Base-by-base conservation (phyloP, 1,284 basidiomycete species). In the Ceratorhiza oryzae-sativae region DNA sequence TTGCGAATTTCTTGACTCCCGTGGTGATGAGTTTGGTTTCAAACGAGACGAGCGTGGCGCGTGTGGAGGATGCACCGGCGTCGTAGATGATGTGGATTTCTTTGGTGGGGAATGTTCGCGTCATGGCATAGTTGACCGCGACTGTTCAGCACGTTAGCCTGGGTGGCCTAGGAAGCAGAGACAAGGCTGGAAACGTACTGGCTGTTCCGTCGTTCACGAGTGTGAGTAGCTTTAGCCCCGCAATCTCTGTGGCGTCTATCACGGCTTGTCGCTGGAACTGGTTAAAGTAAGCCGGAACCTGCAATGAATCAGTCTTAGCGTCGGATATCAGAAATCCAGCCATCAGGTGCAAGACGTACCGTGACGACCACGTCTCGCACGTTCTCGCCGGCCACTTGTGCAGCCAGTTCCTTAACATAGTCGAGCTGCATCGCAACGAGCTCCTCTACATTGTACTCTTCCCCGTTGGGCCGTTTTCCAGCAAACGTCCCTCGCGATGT, bases 61-160 rank as follows among this genome's bases (percentile, higher is more conserved):
- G 88, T 34, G 94, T 92, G 0, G 93, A 87, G 2, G 93, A 90
- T 1, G 95, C 93, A 42, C 97, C 97, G 0, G 94, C 92, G 78
- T 99, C 97, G 81, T 93, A 98, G 75, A 99, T 91, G 76, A 99
- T 82, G 79, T 99, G 95, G 79, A 90, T 88, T 80, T 97, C 95
- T 20, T 80, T 82, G 9, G 83, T 77, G 0, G 90, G 82, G 84
- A 99, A 99, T 0, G 87, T 86, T 42, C 96, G 87, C 1, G 94
- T 95, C 93, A 98, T 97, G 45, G 96, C 97, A 78, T 94, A 99
- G 83, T 97, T 97, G 76, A 98, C 86, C 8, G 93, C 95, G 32
- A 95, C 90, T 79, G 36, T 39, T 36, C 53, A 60, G 71, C 20
- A 3, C 27, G 15, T 27, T 10, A 15, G 23, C 36, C 4, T 60